These are phyloP conservation scores for Meripilus lineatus DNA, from an alignment of 1,284 basidiomycete genomes.

Conservation along the genomic window DNA sequence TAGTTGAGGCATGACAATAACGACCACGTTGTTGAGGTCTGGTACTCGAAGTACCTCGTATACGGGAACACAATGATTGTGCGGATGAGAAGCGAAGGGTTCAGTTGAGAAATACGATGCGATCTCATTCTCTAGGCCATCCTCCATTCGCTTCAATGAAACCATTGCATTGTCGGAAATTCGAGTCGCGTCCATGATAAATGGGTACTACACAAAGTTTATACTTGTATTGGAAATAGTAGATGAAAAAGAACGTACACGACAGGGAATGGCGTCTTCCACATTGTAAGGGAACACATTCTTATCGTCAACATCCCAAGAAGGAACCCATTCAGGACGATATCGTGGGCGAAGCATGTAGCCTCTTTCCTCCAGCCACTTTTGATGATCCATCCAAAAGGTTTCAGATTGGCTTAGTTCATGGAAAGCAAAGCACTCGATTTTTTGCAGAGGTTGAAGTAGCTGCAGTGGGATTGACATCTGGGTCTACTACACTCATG, in stretches of 20 bases:
- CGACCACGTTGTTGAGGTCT: constrained; percentile 4
- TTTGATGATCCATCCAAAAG: neutral
- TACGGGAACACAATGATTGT: constrained; percentile 25
- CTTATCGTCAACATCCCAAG: constrained; percentile 1
- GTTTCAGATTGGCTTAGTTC: too few relatives aligned
- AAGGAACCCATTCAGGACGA: neutral
- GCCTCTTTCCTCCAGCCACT: neutral
- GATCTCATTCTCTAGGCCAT: constrained; percentile 18
- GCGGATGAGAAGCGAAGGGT: constrained; percentile 15
- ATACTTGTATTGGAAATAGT: too few relatives aligned
- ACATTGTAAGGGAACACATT: too few relatives aligned
- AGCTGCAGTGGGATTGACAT: too few relatives aligned
- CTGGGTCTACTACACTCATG: too few relatives aligned
- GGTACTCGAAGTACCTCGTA: constrained; percentile 19
- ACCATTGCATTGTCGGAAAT: constrained; percentile 8
- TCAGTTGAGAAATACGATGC: constrained; percentile 16
- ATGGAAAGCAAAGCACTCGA: too few relatives aligned
- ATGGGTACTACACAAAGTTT: neutral
- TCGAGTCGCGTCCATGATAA: constrained; percentile 13
- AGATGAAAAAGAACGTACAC: too few relatives aligned
- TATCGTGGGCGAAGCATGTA: constrained; percentile 3
- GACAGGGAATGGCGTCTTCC: too few relatives aligned
- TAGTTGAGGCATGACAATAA: constrained; percentile 26
- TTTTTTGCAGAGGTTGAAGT: too few relatives aligned
- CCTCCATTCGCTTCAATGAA: constrained; percentile 14